Evolutionary conservation across 768 basidiomycete species (phyloP), one percentile per base, ranked within the genome.

Genomic region (Calvatia gigantea): DNA sequence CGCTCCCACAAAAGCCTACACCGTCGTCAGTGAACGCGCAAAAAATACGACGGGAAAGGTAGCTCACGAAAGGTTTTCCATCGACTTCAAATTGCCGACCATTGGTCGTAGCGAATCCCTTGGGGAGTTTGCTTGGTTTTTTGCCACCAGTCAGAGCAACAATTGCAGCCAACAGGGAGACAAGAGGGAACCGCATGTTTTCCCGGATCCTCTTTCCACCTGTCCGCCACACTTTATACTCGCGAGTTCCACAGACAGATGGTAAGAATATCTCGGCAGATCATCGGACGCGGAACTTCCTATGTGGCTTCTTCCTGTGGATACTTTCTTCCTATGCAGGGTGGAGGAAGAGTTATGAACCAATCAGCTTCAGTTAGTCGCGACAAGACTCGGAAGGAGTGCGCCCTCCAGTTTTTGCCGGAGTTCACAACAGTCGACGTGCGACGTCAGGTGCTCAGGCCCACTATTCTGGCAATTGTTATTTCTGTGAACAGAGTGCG

Each of bases 1-100:
- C 2, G 80, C 75, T 7, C 80, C 82, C 31, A 82, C 78, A 60
- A 81, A 82, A 6, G 70, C 68, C 74, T 75, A 42, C 6, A 19
- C 29, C 21, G 32, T 60, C 8, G 37, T 31, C 17, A 51, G 19
- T n/a, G 1, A 28, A 35, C 8, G 6, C 19, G 35, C 12, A 41
- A 2, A 54, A 28, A 31, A 12, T 38, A 38, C n/a, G n/a, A n/a
- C n/a, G 27, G 29, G 9, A 50, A 53, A 28, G 9, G 37, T 29
- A 9, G 67, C 76, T 45, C 54, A 80, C 77, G 49, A 82, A 82
- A 5, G 78, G 75, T 55, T 78, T 76, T 6, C 80, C 80, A 60
- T 84, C 74, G 15, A 84, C 66, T 41, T 67, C 60, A 61, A 80
- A 78, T 7, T 70, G 57, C 6, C 63, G 64, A 46, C 74, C 71